phyloP scores from a whole-genome alignment of 371 early-diverging fungal genomes.

The Mucor irregularis region DNA sequence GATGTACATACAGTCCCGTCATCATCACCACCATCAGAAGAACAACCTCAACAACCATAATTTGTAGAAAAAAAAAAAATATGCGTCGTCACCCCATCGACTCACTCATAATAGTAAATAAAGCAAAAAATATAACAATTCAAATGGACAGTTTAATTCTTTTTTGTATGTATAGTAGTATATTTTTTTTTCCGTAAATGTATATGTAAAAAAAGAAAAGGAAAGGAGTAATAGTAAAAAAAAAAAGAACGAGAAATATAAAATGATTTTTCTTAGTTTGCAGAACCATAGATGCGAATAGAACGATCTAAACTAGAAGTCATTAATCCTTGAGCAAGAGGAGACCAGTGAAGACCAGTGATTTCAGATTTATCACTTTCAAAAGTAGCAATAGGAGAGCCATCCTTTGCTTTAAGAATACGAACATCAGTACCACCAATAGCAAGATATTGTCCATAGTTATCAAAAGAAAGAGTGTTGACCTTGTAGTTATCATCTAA shows the following conservation, averaged over 20 bases:
- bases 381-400: slow-evolving; percentile 63
- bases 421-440: slow-evolving; percentile 69
- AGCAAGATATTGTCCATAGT: slow-evolving; percentile 82
- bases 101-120: no score
- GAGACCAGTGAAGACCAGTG: slow-evolving; percentile 67
- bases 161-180: no score
- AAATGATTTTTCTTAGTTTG: no score
- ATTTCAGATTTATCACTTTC: slow-evolving; percentile 58
- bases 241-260: neutral
- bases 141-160: no score
- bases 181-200: no score
- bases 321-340: slow-evolving; percentile 56
- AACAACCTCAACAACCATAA: no score
- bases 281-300: slow-evolving; percentile 55
- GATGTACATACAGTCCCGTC: neutral
- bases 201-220: no score
- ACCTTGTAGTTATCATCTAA: slow-evolving; percentile 61
- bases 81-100: no score
- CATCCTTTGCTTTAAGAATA: slow-evolving; percentile 79
- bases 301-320: slow-evolving; percentile 66
- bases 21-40: neutral
- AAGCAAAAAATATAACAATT: no score
- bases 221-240: no score
- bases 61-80: neutral
- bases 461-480: slow-evolving; percentile 73